Evolutionary conservation across 441 rosid genomes (phyloP).

Genomic region (Aleurites moluccanus): DNA sequence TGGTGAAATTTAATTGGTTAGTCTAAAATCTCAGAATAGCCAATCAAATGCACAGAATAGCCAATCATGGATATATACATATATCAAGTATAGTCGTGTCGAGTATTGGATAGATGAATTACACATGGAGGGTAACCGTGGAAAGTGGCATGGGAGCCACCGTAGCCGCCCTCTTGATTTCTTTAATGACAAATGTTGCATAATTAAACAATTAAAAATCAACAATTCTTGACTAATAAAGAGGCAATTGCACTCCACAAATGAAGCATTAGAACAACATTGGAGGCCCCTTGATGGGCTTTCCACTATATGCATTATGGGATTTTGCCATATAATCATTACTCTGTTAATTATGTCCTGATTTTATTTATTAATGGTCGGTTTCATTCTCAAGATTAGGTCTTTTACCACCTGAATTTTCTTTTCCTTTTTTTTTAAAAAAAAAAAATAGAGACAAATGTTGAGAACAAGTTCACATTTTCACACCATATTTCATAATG

Average conservation of each 20-base stretch:
- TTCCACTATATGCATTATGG: slow-evolving; percentile 21
- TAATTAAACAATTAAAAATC: not conserved
- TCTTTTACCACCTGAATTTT: slow-evolving; percentile 34
- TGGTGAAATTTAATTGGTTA: slow-evolving; percentile 14
- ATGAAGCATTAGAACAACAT: slow-evolving; percentile 42
- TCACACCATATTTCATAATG: slow-evolving; percentile 26
- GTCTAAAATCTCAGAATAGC: slow-evolving; percentile 10
- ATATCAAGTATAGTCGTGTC: not conserved
- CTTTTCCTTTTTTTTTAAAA: too few relatives aligned
- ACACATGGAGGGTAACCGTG: not conserved
- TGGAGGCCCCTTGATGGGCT: slow-evolving; percentile 30
- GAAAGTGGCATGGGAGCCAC: slow-evolving; percentile 36
- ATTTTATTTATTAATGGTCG: slow-evolving; percentile 38
- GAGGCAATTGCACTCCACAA: slow-evolving; percentile 28
- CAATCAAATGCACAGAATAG: slow-evolving; percentile 12
- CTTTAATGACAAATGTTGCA: slow-evolving; percentile 44
- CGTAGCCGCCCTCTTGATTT: slow-evolving; percentile 42
- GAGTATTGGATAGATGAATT: not conserved
- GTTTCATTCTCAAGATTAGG: slow-evolving; percentile 53
- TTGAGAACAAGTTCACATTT: slow-evolving; percentile 21
- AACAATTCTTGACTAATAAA: slow-evolving; percentile 10
- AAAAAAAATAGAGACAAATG: too few relatives aligned
- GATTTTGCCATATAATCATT: slow-evolving; percentile 25
- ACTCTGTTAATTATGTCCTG: slow-evolving; percentile 28
- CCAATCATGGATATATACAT: not conserved